Evolutionary conservation across 2,329 filamentous ascomycete species (phyloP).

Genomic region (Colletotrichum tamarilloi): DNA sequence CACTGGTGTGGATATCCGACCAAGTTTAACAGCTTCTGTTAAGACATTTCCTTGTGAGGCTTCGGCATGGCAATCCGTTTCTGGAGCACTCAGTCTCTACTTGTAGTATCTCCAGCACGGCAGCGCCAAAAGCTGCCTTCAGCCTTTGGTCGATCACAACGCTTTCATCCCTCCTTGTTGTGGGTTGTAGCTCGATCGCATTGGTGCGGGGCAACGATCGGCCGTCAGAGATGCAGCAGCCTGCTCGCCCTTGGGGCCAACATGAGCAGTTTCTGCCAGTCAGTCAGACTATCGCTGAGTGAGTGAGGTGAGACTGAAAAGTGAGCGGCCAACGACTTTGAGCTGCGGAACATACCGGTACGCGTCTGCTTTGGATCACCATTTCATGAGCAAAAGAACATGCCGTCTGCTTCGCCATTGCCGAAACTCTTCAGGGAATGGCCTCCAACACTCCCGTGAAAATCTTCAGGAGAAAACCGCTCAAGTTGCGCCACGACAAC

Average conservation of each 20-base stretch:
- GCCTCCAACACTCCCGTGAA: constrained; percentile 14
- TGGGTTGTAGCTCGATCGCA: constrained; percentile 24
- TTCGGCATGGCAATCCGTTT: constrained; percentile 15
- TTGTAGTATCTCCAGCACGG: background rate
- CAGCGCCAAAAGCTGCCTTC: constrained; percentile 5
- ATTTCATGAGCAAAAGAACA: background rate
- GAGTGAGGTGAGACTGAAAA: constrained; percentile 26
- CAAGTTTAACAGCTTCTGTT: constrained; percentile 22
- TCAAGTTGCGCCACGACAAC: constrained; percentile 12
- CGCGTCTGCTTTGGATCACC: background rate
- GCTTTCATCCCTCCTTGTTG: constrained; percentile 10
- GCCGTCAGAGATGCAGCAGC: constrained; percentile 28
- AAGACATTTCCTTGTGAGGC: constrained; percentile 26
- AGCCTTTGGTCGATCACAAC: constrained; percentile 15
- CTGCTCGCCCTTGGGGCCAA: constrained; percentile 2
- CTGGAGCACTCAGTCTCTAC: background rate
- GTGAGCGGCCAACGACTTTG: constrained; percentile 15
- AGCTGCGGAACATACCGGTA: background rate
- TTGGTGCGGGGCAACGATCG: constrained; percentile 26
- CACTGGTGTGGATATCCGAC: constrained; percentile 14
- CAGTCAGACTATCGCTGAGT: background rate
- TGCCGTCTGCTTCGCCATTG: constrained; percentile 9
- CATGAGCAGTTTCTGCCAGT: background rate
- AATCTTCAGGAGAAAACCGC: constrained; percentile 27
- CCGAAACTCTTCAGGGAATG: constrained; percentile 13